Base-by-base conservation (phyloP, 768 basidiomycete genomes). In the Hirschioporus abietinus region DNA sequence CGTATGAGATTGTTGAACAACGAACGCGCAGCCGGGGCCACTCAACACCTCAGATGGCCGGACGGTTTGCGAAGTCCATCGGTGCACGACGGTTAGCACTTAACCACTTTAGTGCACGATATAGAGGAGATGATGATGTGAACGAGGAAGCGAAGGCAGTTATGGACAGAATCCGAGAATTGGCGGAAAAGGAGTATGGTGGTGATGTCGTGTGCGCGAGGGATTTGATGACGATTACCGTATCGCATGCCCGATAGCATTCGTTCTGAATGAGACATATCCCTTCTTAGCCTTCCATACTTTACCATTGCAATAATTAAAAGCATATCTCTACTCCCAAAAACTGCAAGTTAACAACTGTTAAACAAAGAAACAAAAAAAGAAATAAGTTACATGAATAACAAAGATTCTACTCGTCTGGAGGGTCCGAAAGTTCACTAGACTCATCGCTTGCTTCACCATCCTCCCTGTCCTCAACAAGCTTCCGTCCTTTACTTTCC, bases 21-120 rank as follows among this genome's bases (percentile, higher is more conserved):
- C 84, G 87, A 66, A 80, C 92, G 7, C 89, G 81, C 74, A 88
- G 86, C 1, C 84, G 92, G 73, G 95, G 95, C 0, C 95, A 97
- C 75, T 94, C 92, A 5, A 97, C 95, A 15, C 93, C 95, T 0
- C 91, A 93, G 72, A 91, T 95, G 88, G 95, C 93, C 8, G 95
- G 88, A 12, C 79, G 80, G 15, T 96, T 96, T 73, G 95, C 91
- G 5, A 86, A 82, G 73, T 78, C 76, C 9, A 84, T 92, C 57
- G 72, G 81, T 6, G 91, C 93, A 26, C 78, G 77, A 67, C 82
- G 77, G 65, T 80, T 96, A 23, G 78, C 91, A 57, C 78, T 97
- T 62, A 96, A 95, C 72, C 94, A 96, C 75, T 92, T 96, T 73
- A 93, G 92, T 63, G 78, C 91, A 27, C 84, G 90, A 70, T 96